A percentile compares a stretch with the other conserved stretches of the same genome.
These are phyloP conservation scores for Naganishia antarctica DNA, from an alignment of 768 basidiomycete species.

Conservation along the genomic window DNA sequence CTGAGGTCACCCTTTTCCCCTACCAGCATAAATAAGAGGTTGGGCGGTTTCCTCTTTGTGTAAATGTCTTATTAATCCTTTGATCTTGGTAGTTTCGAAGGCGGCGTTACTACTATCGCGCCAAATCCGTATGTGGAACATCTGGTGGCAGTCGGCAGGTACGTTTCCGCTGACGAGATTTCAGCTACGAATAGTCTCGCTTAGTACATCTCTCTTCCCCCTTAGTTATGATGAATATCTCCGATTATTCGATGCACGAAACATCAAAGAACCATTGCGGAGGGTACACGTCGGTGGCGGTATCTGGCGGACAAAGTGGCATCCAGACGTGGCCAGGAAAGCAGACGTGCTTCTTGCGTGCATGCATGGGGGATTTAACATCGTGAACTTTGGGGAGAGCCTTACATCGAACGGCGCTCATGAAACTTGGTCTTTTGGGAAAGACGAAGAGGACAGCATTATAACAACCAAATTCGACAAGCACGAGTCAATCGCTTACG, in stretches of 20 bases:
- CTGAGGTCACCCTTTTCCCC: conserved; percentile 63
- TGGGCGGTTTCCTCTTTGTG: conserved; percentile 23
- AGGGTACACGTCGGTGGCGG: conserved; percentile 77
- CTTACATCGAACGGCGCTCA: not conserved
- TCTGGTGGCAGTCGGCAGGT: conserved; percentile 87
- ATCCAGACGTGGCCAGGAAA: conserved; percentile 65
- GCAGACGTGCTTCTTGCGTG: conserved; percentile 82
- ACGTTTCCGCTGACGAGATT: no score
- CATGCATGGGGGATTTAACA: conserved; percentile 96
- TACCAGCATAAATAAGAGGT: conserved; percentile 70
- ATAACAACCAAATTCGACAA: conserved; percentile 63
- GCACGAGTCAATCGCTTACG: conserved; percentile 83
- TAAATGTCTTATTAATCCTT: not conserved
- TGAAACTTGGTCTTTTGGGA: not conserved
- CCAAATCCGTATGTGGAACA: conserved; percentile 73
- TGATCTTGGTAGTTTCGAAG: conserved; percentile 64
- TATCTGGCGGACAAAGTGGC: conserved; percentile 95
- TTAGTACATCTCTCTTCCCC: no score
- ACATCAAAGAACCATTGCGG: conserved; percentile 58
- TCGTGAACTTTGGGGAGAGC: conserved; percentile 55
- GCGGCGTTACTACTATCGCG: conserved; percentile 86
- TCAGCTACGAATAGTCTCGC: no score
- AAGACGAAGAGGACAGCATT: conserved; percentile 35
- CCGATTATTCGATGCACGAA: conserved; percentile 75
- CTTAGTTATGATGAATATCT: conserved; percentile 76